Evolutionary conservation across 139 green algal genomes (phyloP).

Genomic region (Ulvella scutata): DNA sequence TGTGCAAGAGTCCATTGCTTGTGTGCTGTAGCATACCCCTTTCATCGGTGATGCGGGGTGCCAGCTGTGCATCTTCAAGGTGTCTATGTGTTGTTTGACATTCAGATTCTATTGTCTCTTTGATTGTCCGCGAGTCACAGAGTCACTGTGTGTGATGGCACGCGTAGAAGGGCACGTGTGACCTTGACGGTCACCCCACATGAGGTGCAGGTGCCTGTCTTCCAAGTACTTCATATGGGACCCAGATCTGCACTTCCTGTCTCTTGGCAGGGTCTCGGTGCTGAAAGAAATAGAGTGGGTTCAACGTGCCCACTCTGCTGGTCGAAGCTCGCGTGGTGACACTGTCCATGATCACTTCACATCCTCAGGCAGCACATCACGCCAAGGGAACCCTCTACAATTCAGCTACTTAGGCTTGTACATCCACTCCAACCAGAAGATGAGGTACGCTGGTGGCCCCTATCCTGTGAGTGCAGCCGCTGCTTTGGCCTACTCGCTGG

Average conservation of each 20-base stretch:
- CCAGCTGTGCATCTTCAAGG: no score
- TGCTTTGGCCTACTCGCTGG: no score
- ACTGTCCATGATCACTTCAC: neutral
- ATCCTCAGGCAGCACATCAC: neutral
- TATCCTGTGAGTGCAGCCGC: neutral
- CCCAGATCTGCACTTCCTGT: constrained; percentile 43
- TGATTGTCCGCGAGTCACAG: no score
- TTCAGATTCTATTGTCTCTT: no score
- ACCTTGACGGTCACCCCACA: no score
- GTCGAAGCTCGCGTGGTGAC: neutral
- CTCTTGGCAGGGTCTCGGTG: constrained; percentile 50
- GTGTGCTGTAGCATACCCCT: no score
- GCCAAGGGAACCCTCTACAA: constrained; percentile 18
- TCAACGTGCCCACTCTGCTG: constrained; percentile 3
- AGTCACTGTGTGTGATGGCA: no score
- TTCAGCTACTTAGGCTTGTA: constrained; percentile 95
- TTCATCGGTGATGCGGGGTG: no score
- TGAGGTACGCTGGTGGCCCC: constrained; percentile 35
- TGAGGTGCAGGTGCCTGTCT: constrained; percentile 44
- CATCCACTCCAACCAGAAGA: constrained; percentile 88
- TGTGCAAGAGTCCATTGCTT: no score
- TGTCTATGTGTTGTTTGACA: no score
- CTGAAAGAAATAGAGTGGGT: constrained; percentile 79
- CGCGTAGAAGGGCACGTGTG: no score
- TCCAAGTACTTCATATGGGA: constrained; percentile 95